Evolutionary conservation across 306 rosid species (phyloP).

Genomic region (Parietaria judaica): DNA sequence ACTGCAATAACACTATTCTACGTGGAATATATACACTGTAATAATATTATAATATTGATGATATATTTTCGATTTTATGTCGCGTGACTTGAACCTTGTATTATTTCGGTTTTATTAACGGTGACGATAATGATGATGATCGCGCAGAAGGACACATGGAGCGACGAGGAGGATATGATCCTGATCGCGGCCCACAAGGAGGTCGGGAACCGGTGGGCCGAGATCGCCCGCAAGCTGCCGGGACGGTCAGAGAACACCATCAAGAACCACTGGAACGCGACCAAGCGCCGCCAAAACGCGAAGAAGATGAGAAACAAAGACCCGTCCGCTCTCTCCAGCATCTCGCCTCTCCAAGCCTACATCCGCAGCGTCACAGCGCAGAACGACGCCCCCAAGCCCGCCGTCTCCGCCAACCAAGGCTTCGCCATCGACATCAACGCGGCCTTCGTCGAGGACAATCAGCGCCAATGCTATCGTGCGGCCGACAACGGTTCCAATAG

Average conservation of each 20-base stretch:
- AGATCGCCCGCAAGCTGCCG: slow-evolving; percentile 48
- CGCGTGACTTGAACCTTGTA: too few relatives aligned
- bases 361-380: slow-evolving; percentile 23
- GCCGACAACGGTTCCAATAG: neutral
- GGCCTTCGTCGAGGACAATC: neutral
- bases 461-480: neutral
- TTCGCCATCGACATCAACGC: neutral
- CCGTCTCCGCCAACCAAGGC: neutral
- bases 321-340: neutral
- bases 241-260: slow-evolving; percentile 63
- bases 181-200: slow-evolving; percentile 50
- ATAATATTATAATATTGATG: too few relatives aligned
- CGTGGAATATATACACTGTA: too few relatives aligned
- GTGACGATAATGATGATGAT: neutral
- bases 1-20: too few relatives aligned
- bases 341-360: slow-evolving; percentile 37
- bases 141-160: slow-evolving; percentile 73
- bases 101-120: too few relatives aligned
- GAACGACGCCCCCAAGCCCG: neutral
- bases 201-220: slow-evolving; percentile 72
- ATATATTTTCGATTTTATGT: too few relatives aligned
- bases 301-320: slow-evolving; percentile 28
- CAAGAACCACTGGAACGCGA: slow-evolving; percentile 78
- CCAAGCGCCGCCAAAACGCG: slow-evolving; percentile 40
- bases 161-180: slow-evolving; percentile 48